phyloP scores from a whole-genome alignment of 2,329 filamentous ascomycete species.

The Alternaria sp. region DNA sequence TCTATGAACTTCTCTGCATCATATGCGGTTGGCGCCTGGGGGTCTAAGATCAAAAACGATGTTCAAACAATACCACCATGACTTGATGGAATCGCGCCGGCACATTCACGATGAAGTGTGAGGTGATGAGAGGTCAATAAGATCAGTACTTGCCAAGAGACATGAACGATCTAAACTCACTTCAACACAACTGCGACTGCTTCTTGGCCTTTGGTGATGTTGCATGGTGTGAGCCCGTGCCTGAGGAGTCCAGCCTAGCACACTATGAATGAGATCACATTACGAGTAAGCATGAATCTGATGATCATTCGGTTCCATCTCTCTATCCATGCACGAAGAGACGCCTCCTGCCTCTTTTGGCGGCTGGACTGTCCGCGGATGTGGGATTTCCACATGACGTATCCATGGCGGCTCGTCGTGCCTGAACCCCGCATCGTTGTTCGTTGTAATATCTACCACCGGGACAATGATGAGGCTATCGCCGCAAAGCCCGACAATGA shows the following conservation, averaged over 20 bases:
- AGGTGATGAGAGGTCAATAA: slow-evolving; percentile 11
- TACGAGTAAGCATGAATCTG: neutral
- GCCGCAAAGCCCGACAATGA: slow-evolving; percentile 37
- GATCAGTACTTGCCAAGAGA: slow-evolving; percentile 6
- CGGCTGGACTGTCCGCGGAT: slow-evolving; percentile 5
- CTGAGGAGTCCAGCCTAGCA: neutral
- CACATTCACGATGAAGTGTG: slow-evolving; percentile 10
- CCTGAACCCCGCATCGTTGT: slow-evolving; percentile 24
- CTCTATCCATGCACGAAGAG: neutral
- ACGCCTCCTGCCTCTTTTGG: neutral
- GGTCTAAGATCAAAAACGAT: slow-evolving; percentile 48
- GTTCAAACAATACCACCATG: slow-evolving; percentile 47
- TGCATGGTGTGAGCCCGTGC: neutral
- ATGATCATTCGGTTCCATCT: neutral
- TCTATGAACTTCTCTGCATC: slow-evolving; percentile 50
- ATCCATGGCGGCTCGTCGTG: slow-evolving; percentile 11
- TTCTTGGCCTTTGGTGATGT: neutral
- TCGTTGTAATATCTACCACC: slow-evolving; percentile 13
- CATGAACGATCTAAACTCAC: slow-evolving; percentile 6
- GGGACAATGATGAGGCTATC: slow-evolving; percentile 29
- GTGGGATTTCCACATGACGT: slow-evolving; percentile 20
- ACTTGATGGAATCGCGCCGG: slow-evolving; percentile 28
- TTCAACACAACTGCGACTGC: slow-evolving; percentile 1
- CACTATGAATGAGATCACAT: neutral
- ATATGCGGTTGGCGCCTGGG: slow-evolving; percentile 48